Percentiles rank a stretch among this genome's conserved stretches.
phyloP scores from a whole-genome alignment of 257 asterid species.

The Solanum ossicruentum region DNA sequence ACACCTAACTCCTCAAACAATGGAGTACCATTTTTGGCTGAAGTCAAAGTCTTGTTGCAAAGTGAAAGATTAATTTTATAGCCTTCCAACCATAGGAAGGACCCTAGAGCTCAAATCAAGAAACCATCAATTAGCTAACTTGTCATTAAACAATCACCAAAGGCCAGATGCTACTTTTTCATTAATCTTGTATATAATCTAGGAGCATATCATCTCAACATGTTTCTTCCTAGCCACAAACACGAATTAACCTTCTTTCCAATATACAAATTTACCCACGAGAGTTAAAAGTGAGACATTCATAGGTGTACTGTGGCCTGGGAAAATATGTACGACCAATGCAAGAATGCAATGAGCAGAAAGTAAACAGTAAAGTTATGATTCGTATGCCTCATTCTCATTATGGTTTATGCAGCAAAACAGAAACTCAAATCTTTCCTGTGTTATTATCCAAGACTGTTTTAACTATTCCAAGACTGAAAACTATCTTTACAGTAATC shows the following conservation, averaged over 20 bases:
- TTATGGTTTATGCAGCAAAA: background rate
- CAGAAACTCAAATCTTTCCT: background rate
- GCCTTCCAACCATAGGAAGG: constrained; percentile 18
- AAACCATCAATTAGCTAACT: constrained; percentile 3
- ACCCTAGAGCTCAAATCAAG: background rate
- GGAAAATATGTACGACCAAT: background rate
- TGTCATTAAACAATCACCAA: constrained; percentile 25
- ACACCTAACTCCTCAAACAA: background rate
- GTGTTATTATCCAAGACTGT: background rate
- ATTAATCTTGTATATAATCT: background rate
- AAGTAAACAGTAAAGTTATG: background rate
- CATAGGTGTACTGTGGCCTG: background rate
- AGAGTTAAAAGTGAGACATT: background rate
- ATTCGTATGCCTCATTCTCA: background rate
- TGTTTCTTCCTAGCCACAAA: constrained; percentile 4
- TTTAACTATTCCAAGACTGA: background rate
- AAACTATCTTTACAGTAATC: background rate
- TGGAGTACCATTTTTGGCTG: background rate
- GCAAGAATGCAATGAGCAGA: background rate
- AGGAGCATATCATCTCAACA: constrained; percentile 1
- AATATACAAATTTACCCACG: background rate
- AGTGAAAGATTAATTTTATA: background rate
- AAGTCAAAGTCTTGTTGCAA: background rate
- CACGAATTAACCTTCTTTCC: background rate
- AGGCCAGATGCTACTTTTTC: background rate